phyloP scores from a whole-genome alignment of 306 rosid genomes.

The Quercus parvula region DNA sequence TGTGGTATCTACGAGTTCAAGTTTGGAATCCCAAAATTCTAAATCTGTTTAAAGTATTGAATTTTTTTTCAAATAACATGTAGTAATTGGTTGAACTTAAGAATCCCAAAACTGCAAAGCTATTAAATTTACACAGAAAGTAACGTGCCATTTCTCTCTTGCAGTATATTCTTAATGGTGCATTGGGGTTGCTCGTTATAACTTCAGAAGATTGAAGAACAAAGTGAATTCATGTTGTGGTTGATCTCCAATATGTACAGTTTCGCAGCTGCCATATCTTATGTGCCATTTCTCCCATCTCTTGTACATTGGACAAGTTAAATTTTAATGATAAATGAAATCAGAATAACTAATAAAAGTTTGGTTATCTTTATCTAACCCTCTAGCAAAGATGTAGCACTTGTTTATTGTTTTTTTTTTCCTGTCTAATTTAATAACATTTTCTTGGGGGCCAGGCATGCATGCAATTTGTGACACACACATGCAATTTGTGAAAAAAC shows the following conservation, averaged over 20 bases:
- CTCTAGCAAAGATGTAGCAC: not conserved
- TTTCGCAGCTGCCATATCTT: conserved; percentile 10
- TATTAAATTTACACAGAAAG: not conserved
- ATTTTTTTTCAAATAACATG: too few species aligned
- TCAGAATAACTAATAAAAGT: conserved; percentile 25
- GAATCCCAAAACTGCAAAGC: not conserved
- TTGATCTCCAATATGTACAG: not conserved
- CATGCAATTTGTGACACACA: too few species aligned
- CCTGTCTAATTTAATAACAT: not conserved
- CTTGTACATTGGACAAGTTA: conserved; percentile 20
- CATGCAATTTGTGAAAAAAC: too few species aligned
- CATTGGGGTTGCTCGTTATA: conserved; percentile 71
- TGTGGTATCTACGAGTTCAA: not conserved
- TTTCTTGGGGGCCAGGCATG: not conserved
- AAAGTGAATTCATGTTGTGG: conserved; percentile 21
- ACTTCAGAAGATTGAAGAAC: conserved; percentile 59
- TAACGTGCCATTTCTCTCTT: conserved; percentile 15
- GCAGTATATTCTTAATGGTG: conserved; percentile 78
- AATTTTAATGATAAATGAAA: conserved; percentile 13
- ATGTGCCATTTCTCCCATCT: not conserved
- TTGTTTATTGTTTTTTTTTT: conserved; percentile 4
- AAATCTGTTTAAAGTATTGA: not conserved
- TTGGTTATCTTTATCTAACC: not conserved
- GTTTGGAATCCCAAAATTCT: not conserved
- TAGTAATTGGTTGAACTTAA: not conserved